Conservation (phyloP, 371 early-diverging fungal species). For the Blakeslea trispora region DNA sequence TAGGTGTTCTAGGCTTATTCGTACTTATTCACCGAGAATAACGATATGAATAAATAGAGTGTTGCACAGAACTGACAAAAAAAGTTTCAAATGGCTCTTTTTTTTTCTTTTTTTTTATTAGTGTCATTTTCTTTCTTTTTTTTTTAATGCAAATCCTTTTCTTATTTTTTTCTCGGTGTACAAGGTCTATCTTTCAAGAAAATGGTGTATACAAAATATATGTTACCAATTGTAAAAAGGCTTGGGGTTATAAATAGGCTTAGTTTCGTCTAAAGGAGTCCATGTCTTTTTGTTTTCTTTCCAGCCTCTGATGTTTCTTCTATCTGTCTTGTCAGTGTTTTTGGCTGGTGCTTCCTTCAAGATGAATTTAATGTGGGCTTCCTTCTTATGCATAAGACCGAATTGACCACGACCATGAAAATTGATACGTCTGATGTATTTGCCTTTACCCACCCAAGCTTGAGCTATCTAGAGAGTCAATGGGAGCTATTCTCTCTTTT, state of each 20-base stretch:
- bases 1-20: slow-evolving; percentile 78
- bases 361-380: slow-evolving; percentile 83
- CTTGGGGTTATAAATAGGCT: slow-evolving; percentile 79
- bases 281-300: slow-evolving; percentile 70
- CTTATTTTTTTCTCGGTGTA: too few species aligned
- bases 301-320: slow-evolving; percentile 64
- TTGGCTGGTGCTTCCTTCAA: slow-evolving; percentile 58
- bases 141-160: too few species aligned
- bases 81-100: too few species aligned
- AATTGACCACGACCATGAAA: slow-evolving; percentile 83
- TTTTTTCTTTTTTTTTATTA: too few species aligned
- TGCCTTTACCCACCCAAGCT: slow-evolving; percentile 92
- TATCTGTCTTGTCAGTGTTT: slow-evolving; percentile 23
- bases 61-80: too few species aligned
- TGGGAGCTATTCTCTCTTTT: neutral
- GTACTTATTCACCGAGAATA: slow-evolving; percentile 65
- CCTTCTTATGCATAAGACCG: slow-evolving; percentile 78
- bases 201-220: too few species aligned
- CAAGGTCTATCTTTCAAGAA: too few species aligned
- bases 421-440: slow-evolving; percentile 65
- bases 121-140: too few species aligned
- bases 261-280: slow-evolving; percentile 69
- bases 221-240: slow-evolving; percentile 79
- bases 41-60: neutral
- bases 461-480: slow-evolving; percentile 44